A percentile compares a stretch with the other conserved stretches of the same genome.
Conservation (phyloP, 2,329 filamentous ascomycete species). For the Fusarium sp. region DNA sequence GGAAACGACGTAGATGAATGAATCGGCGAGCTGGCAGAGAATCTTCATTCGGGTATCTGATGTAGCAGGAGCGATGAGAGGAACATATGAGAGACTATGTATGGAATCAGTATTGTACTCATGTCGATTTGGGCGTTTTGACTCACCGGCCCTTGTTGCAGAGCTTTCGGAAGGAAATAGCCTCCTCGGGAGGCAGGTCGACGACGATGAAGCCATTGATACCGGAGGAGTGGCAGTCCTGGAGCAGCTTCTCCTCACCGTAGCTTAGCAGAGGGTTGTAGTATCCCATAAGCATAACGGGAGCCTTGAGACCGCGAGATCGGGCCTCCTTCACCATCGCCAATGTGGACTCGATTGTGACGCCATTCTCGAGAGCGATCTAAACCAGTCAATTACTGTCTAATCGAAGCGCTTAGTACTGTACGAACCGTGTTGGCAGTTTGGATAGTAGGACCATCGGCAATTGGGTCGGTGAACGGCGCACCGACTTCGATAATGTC, state of each 20-base stretch:
- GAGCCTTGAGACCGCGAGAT: slow-evolving; percentile 78
- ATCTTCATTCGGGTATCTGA: slow-evolving; percentile 94
- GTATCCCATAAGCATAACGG: slow-evolving; percentile 97
- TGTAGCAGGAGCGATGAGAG: slow-evolving; percentile 93
- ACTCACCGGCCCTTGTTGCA: slow-evolving; percentile 79
- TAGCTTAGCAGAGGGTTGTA: slow-evolving; percentile 97
- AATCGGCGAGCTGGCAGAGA: slow-evolving; percentile 95
- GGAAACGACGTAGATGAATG: slow-evolving; percentile 98
- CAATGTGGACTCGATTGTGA: slow-evolving; percentile 81
- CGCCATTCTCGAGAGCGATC: slow-evolving; percentile 85
- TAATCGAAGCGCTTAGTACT: not conserved
- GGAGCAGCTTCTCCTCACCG: slow-evolving; percentile 87
- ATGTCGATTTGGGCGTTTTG: not conserved
- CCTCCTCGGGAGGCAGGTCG: slow-evolving; percentile 94
- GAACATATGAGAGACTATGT: slow-evolving; percentile 87
- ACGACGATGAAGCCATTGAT: slow-evolving; percentile 98
- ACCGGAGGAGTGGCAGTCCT: slow-evolving; percentile 83
- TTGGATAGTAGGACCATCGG: slow-evolving; percentile 97
- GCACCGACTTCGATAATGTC: slow-evolving; percentile 96
- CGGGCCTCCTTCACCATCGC: slow-evolving; percentile 86
- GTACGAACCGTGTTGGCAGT: slow-evolving; percentile 82
- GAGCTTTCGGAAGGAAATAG: slow-evolving; percentile 86
- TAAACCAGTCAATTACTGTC: slow-evolving; percentile 42
- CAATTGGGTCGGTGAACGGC: slow-evolving; percentile 97
- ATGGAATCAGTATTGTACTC: not conserved